Percentiles rank a stretch among this genome's conserved stretches.
These are phyloP conservation scores for Bretschneidera sinensis DNA, from an alignment of 345 rosid genomes.

Conservation along the genomic window DNA sequence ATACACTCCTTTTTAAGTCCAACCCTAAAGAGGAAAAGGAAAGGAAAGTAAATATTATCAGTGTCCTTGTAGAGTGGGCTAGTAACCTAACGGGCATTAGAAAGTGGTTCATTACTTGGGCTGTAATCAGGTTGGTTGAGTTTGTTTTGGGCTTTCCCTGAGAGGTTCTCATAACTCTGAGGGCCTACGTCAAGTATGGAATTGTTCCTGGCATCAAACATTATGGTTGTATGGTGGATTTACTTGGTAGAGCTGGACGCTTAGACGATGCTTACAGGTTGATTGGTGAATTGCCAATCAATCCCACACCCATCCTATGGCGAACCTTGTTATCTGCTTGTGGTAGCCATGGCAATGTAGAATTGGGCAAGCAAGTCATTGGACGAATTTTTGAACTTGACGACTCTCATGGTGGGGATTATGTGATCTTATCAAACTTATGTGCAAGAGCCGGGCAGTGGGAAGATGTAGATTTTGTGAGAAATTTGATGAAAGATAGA, in stretches of 20 bases:
- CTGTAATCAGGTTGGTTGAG: too few species aligned
- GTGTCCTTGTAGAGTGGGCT: too few species aligned
- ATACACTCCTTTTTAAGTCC: too few species aligned
- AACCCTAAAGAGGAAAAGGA: too few species aligned
- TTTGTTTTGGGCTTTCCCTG: too few species aligned
- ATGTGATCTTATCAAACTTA: constrained; percentile 70
- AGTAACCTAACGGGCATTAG: too few species aligned
- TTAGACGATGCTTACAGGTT: constrained; percentile 58
- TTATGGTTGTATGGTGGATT: constrained; percentile 88
- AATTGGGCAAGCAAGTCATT: constrained; percentile 52
- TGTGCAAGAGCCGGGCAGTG: constrained; percentile 65
- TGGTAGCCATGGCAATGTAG: constrained; percentile 49
- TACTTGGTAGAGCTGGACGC: constrained; percentile 75
- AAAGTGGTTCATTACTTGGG: too few species aligned
- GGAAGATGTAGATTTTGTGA: constrained; percentile 57
- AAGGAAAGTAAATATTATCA: too few species aligned
- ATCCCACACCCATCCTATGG: constrained; percentile 69
- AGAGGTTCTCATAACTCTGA: too few species aligned
- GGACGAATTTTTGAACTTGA: constrained; percentile 57
- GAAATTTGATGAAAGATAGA: constrained; percentile 56
- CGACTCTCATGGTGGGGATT: constrained; percentile 77
- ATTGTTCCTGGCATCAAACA: constrained; percentile 63
- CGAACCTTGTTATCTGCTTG: constrained; percentile 75
- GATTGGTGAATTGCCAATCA: constrained; percentile 50
- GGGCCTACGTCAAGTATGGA: constrained; percentile 29